Conservation (phyloP, 225 moss, liverwort and hornwort genomes). For the Asterella californica region DNA sequence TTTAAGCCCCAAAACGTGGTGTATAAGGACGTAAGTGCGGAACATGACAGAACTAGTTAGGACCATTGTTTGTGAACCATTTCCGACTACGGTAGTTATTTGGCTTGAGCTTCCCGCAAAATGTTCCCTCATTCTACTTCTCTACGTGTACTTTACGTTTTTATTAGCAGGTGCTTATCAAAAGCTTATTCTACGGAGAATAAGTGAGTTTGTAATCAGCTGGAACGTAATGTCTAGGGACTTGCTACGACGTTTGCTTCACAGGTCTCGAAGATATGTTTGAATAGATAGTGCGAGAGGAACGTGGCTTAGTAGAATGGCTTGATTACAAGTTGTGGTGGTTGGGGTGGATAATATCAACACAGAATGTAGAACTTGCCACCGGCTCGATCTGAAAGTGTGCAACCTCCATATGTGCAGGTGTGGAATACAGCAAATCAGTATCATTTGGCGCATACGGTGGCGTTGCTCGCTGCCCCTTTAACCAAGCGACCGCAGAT, state of each 20-base stretch:
- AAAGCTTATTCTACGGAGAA: too few species aligned
- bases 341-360: neutral
- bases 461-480: slow-evolving; percentile 79
- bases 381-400: neutral
- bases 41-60: neutral
- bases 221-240: too few species aligned
- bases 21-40: slow-evolving; percentile 60
- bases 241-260: too few species aligned
- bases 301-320: neutral
- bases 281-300: neutral
- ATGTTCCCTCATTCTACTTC: neutral
- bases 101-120: neutral
- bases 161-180: too few species aligned
- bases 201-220: too few species aligned
- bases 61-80: neutral
- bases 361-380: neutral
- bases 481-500: slow-evolving; percentile 74
- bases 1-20: slow-evolving; percentile 59
- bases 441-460: slow-evolving; percentile 87
- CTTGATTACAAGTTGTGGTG: neutral
- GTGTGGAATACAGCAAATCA: slow-evolving; percentile 76
- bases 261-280: too few species aligned
- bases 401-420: slow-evolving; percentile 28
- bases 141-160: too few species aligned
- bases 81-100: neutral